Evolutionary conservation across 306 rosid species (phyloP).

Genomic region (Casuarina glauca): DNA sequence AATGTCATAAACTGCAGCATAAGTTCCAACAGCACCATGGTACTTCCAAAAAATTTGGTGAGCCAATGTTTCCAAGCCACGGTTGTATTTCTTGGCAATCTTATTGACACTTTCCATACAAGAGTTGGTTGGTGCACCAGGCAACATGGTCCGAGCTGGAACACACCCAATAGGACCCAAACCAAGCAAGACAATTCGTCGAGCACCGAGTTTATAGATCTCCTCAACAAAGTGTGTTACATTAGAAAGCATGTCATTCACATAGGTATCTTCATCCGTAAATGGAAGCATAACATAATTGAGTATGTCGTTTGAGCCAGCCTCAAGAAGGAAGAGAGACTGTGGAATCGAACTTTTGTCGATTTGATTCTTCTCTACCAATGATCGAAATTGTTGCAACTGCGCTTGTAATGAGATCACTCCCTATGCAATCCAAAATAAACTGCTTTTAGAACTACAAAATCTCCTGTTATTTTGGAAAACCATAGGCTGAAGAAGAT

Average conservation of each 20-base stretch:
- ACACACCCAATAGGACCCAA: slow-evolving; percentile 44
- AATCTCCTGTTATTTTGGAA: too few species aligned
- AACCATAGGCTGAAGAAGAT: too few species aligned
- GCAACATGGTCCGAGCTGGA: slow-evolving; percentile 34
- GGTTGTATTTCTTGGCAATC: slow-evolving; percentile 35
- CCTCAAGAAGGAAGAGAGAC: slow-evolving; percentile 41
- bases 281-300: slow-evolving; percentile 1
- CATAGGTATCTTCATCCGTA: slow-evolving; percentile 10
- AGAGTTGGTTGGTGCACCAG: slow-evolving; percentile 18
- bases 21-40: slow-evolving; percentile 16
- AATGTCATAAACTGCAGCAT: slow-evolving; percentile 30
- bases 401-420: slow-evolving; percentile 35
- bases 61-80: slow-evolving; percentile 32
- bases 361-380: slow-evolving; percentile 30
- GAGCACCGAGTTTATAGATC: slow-evolving; percentile 31
- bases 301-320: slow-evolving; percentile 46
- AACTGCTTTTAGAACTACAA: too few species aligned
- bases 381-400: slow-evolving; percentile 33
- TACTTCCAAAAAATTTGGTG: slow-evolving; percentile 9
- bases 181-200: slow-evolving; percentile 27
- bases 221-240: slow-evolving; percentile 21
- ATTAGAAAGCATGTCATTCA: slow-evolving; percentile 31
- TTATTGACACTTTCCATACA: slow-evolving; percentile 26
- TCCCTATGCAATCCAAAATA: slow-evolving; percentile 13
- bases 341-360: slow-evolving; percentile 24